Evolutionary conservation across 345 rosid species (phyloP), one percentile per base, ranked within the genome.

Genomic region (Citrus mangshanensis): DNA sequence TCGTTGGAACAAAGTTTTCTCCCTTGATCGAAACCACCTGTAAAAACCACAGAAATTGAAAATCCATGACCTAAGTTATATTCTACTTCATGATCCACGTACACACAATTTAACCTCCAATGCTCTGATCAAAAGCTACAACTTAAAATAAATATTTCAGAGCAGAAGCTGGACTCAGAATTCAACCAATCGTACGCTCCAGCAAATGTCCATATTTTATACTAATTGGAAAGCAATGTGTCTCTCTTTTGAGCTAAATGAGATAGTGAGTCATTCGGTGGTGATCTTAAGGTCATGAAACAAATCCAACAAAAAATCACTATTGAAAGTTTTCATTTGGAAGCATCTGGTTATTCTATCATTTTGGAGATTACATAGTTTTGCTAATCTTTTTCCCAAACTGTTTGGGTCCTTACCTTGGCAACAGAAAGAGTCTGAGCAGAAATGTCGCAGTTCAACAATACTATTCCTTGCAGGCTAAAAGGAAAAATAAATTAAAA

Each of bases 381-480:
- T 22, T 5, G 70, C 38, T 69, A 65, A 77, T 30, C 30, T 28
- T 68, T 24, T 18, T 51, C 24, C 27, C 61, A 67, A 1, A 67
- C 35, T 40, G 70, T 74, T 35, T 12, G 49, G 61, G 12, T 73
- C 56, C 82, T 82, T 84, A 94, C 97, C 97, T 88, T 93, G 78
- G 83, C 74, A 62, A 91, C 10, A 73, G 89, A 81, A 72, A 96
- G 94, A 64, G 88, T 79, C 70, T 60, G 85, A 68, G 90, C 82
- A 78, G 85, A 81, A 70, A 90, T 71, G 82, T 90, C 81, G 75
- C 95, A 92, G 78, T 78, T 82, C 86, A 94, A 70, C 85, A 96
- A 77, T 80, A 89, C 46, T 77, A 96, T 82, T 80, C 97, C 99
- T 86, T 83, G 95, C 81, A 94, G 88, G 82, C 97, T 94, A 82